Percentiles rank a stretch among this genome's conserved stretches.
Conservation (phyloP, 2,329 filamentous ascomycete genomes). For the Pseudocercospora crystallina region DNA sequence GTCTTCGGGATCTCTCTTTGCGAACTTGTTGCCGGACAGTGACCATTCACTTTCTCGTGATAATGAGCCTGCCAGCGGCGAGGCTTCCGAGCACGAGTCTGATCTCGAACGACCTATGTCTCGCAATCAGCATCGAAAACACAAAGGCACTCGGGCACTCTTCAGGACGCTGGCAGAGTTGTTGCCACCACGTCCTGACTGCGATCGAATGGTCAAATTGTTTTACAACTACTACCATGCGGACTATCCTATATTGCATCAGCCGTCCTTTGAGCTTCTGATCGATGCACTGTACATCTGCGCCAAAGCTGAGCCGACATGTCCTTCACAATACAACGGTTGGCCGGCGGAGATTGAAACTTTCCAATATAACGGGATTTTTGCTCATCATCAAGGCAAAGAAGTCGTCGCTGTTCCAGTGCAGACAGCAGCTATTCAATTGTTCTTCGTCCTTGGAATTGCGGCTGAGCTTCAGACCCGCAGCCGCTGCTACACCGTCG, state of each 20-base stretch:
- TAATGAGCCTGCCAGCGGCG: background rate
- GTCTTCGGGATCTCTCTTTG: slow-evolving; percentile 4
- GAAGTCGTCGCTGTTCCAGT: background rate
- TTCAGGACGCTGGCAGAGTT: background rate
- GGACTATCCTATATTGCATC: slow-evolving; percentile 8
- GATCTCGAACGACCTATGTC: background rate
- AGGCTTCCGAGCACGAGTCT: background rate
- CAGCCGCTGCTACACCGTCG: background rate
- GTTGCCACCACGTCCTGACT: slow-evolving; percentile 2
- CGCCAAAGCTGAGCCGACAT: background rate
- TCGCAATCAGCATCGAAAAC: too few relatives aligned
- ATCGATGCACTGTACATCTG: slow-evolving; percentile 2
- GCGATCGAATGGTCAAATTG: background rate
- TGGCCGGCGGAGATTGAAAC: background rate
- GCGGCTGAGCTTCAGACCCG: background rate
- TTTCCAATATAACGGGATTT: background rate
- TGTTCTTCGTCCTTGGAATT: slow-evolving; percentile 4
- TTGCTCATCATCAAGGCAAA: background rate
- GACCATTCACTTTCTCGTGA: background rate
- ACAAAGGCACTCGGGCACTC: background rate
- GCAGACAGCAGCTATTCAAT: background rate
- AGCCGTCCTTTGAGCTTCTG: slow-evolving; percentile 1
- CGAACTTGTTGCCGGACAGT: background rate
- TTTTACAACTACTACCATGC: slow-evolving; percentile 8
- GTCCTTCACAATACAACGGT: background rate